These are phyloP conservation scores for Aspergillus sp. DNA, from an alignment of 2,329 filamentous ascomycete species.

Conservation along the genomic window DNA sequence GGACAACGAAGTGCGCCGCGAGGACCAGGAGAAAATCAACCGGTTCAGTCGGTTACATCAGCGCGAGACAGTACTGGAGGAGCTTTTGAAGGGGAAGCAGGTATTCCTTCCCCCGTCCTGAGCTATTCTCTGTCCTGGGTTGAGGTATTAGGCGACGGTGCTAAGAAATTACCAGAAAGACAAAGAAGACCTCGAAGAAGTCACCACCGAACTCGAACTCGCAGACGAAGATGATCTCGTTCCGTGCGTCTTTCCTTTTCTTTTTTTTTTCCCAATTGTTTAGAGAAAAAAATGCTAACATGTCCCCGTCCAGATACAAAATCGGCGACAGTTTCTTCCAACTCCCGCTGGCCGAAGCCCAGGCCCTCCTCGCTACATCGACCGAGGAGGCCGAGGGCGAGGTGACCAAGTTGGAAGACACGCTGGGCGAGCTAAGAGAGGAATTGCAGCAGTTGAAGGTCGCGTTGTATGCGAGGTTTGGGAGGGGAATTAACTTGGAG, in stretches of 20 bases:
- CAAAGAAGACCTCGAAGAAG: conserved; percentile 93
- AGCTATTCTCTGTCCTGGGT: neutral
- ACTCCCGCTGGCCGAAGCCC: conserved; percentile 72
- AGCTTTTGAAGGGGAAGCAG: conserved; percentile 69
- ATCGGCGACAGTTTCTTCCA: conserved; percentile 94
- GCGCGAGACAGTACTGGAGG: conserved; percentile 68
- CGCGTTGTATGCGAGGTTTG: conserved; percentile 86
- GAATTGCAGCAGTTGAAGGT: conserved; percentile 89
- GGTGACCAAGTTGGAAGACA: conserved; percentile 67
- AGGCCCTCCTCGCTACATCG: conserved; percentile 69
- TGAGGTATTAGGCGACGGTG: neutral
- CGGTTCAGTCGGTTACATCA: conserved; percentile 91
- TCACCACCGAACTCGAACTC: conserved; percentile 83
- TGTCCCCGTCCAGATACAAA: conserved; percentile 62
- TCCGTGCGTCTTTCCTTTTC: conserved; percentile 53
- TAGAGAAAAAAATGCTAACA: conserved; percentile 1
- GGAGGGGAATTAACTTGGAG: conserved; percentile 93
- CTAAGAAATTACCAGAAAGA: conserved; percentile 61
- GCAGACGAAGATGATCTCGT: conserved; percentile 91
- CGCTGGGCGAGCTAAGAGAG: conserved; percentile 64
- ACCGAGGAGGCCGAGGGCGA: conserved; percentile 68
- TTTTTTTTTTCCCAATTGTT: conserved; percentile 1
- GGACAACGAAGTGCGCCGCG: conserved; percentile 86
- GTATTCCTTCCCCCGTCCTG: conserved; percentile 28
- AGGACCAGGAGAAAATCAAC: conserved; percentile 99